Conservation (phyloP, 1,139 yeast species). For the Candida dubliniensis region DNA sequence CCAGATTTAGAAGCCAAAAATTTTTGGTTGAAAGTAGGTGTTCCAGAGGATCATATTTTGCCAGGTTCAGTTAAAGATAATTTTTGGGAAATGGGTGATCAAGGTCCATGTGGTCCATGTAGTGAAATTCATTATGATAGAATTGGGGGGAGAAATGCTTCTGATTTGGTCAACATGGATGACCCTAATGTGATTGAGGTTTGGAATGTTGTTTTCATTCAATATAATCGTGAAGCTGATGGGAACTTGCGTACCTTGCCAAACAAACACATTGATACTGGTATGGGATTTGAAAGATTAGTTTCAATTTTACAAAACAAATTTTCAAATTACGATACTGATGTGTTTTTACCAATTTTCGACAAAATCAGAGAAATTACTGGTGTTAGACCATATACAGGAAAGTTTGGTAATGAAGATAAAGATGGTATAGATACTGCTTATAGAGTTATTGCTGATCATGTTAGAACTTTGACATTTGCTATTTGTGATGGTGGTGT, state of each 20-base stretch:
- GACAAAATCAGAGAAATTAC: conserved; percentile 85
- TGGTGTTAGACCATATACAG: conserved; percentile 86
- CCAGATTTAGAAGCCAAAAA: conserved; percentile 94
- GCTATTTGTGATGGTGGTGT: conserved; percentile 99
- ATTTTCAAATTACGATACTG: conserved; percentile 93
- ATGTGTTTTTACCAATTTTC: conserved; percentile 89
- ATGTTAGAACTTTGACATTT: conserved; percentile 92
- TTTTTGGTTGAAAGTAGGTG: conserved; percentile 85
- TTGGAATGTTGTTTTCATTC: conserved; percentile 97
- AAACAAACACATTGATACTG: conserved; percentile 94
- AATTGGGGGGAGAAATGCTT: conserved; percentile 96
- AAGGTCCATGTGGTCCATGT: conserved; percentile 99
- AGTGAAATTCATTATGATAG: conserved; percentile 96
- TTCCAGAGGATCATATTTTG: conserved; percentile 84
- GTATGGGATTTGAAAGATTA: conserved; percentile 97
- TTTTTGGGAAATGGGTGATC: conserved; percentile 99
- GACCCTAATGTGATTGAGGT: conserved; percentile 97
- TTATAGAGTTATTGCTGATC: conserved; percentile 97
- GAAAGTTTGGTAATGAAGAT: conserved; percentile 91
- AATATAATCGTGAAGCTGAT: conserved; percentile 91
- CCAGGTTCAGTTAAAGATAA: conserved; percentile 91
- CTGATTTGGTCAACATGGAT: conserved; percentile 86
- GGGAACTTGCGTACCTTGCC: conserved; percentile 82
- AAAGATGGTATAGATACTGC: conserved; percentile 96
- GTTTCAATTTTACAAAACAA: conserved; percentile 92